Evolutionary conservation across 306 rosid species (phyloP), one percentile per base, ranked within the genome.

Genomic region (Citrullus amarus): DNA sequence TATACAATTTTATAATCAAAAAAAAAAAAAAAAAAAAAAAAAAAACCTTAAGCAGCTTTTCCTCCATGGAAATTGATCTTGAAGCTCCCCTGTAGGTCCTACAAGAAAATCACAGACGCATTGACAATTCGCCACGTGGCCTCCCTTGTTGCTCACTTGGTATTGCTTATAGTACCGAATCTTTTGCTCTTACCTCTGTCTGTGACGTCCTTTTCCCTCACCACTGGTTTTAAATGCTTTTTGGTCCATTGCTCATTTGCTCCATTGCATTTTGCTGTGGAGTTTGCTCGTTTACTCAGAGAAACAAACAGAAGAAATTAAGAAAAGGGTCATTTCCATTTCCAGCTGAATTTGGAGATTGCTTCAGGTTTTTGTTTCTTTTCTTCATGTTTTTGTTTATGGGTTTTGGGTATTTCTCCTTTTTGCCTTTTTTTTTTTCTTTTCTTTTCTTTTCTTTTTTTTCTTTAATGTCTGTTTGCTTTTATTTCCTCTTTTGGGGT

Each of bases 61-160:
- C 58, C 58, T 14, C 78, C 59, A 54, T 74, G 50, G 62, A 74
- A 5, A 53, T 55, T 74, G 78, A 74, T 74, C 48, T 53, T 30
- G 62, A 74, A 50, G 18, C 46, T 34, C 63, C 62, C 48, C 77
- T 32, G 75, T 50, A 67, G 86, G 88, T 67, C 84, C 78, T 73
- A 66, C 61, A 66, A 60, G 22, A 39, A 43, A 58, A 55, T 9
- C 69, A 50, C 6, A 65, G 18, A 16, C 80, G 14, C 86, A 51
- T n/a, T 82, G 9, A 22, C 30, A 17, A 25, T 1, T 63, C 48
- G 87, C 83, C 92, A 89, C 88, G 79, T 86, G 81, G 67, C 51
- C 61, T 62, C 25, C 46, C 50, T 17, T 10, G 20, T 54, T 15
- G 22, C 20, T 78, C 66, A 25, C 10, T 36, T 74, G 53, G 25